These are phyloP conservation scores for Suillus sp. DNA, from an alignment of 768 basidiomycete species.

Conservation along the genomic window DNA sequence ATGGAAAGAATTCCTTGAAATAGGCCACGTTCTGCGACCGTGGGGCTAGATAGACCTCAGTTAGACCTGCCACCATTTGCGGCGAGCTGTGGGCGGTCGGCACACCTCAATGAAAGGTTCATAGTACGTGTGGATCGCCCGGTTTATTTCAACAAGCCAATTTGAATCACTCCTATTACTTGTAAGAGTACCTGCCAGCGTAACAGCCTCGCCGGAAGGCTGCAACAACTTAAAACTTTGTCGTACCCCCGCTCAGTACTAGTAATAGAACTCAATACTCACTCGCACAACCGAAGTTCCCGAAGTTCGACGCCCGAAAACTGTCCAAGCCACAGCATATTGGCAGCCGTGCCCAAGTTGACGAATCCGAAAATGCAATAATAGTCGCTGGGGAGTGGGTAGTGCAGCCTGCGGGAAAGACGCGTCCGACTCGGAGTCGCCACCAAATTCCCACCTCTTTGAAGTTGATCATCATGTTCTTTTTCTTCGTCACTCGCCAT, in stretches of 20 bases:
- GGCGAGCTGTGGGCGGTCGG: background rate
- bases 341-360: background rate
- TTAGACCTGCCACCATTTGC: background rate
- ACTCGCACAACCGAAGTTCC: background rate
- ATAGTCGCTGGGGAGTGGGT: background rate
- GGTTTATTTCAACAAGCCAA: background rate
- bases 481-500: background rate
- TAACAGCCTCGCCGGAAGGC: background rate
- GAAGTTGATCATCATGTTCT: no score
- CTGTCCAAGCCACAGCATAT: background rate
- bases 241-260: background rate
- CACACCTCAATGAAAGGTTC: background rate
- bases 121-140: background rate
- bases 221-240: background rate
- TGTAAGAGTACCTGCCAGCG: background rate
- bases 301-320: background rate
- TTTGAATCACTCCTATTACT: background rate
- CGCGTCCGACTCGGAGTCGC: no score
- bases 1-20: background rate
- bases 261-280: background rate
- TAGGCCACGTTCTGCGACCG: background rate
- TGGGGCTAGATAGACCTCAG: background rate
- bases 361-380: background rate
- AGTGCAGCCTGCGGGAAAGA: no score
- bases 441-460: background rate